Conservation (phyloP, 495 filamentous ascomycete genomes). For the Penicillium cinerascens region DNA sequence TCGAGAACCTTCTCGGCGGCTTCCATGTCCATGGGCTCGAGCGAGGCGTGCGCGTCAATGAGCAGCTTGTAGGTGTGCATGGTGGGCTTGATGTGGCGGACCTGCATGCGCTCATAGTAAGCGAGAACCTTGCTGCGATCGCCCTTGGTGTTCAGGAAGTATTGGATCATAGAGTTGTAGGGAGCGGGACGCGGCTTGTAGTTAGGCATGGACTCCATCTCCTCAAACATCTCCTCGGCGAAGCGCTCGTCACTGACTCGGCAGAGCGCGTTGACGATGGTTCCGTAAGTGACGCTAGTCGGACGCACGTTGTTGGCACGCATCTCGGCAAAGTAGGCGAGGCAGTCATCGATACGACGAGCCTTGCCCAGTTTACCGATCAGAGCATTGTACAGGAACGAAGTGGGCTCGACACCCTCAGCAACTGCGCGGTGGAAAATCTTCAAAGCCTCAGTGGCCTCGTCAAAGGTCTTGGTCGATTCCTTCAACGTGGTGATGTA, state of each 20-base stretch:
- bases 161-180: slow-evolving; percentile 99
- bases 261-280: slow-evolving; percentile 95
- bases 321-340: slow-evolving; percentile 98
- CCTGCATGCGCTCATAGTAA: slow-evolving; percentile 92
- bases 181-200: slow-evolving; percentile 96
- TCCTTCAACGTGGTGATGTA: slow-evolving; percentile 98
- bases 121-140: slow-evolving; percentile 91
- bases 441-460: slow-evolving; percentile 92
- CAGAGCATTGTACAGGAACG: slow-evolving; percentile 96
- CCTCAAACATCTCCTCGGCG: slow-evolving; percentile 95
- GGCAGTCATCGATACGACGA: slow-evolving; percentile 93
- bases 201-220: slow-evolving; percentile 98
- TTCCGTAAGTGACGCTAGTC: slow-evolving; percentile 96
- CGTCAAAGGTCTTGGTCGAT: slow-evolving; percentile 94
- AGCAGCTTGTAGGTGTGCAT: slow-evolving; percentile 97
- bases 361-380: slow-evolving; percentile 98
- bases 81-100: slow-evolving; percentile 83
- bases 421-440: slow-evolving; percentile 91
- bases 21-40: slow-evolving; percentile 86
- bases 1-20: slow-evolving; percentile 85
- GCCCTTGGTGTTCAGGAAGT: slow-evolving; percentile 95
- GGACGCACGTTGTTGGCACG: slow-evolving; percentile 86
- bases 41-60: slow-evolving; percentile 89
- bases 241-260: slow-evolving; percentile 97
- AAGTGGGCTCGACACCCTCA: slow-evolving; percentile 93